Percentiles rank a stretch among this genome's conserved stretches.
Evolutionary conservation across 768 basidiomycete species (phyloP).

Genomic region (Leccinum broughii): DNA sequence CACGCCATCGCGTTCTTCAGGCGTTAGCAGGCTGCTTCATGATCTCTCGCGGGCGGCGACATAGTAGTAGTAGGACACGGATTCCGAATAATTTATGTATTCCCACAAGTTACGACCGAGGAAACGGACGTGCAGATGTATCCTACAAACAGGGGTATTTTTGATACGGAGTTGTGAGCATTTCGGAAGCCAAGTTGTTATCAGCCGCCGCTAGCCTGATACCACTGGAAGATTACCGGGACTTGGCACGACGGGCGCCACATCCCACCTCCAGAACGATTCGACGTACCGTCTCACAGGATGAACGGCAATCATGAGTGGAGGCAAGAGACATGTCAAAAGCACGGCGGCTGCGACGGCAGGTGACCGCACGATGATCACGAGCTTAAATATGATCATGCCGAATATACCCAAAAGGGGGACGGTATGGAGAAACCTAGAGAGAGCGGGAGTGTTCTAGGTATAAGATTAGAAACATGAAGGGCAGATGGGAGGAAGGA

Average conservation of each 20-base stretch:
- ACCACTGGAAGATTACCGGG: background rate
- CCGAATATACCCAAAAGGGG: constrained; percentile 28
- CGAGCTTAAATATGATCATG: constrained; percentile 21
- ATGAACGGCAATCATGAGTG: constrained; percentile 14
- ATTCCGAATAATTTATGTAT: background rate
- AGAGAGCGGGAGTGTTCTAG: constrained; percentile 18
- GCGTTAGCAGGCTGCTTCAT: no score
- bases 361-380: constrained; percentile 24
- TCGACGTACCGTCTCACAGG: constrained; percentile 8
- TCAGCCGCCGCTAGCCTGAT: background rate
- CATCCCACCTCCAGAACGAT: constrained; percentile 2
- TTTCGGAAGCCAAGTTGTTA: background rate
- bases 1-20: no score
- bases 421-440: constrained; percentile 24
- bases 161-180: background rate
- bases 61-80: no score
- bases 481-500: no score
- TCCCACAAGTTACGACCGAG: background rate
- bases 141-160: constrained; percentile 5
- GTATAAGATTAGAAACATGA: background rate
- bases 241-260: background rate
- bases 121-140: background rate
- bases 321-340: constrained; percentile 23
- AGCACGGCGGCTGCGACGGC: constrained; percentile 17
- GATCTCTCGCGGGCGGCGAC: no score